Conservation (phyloP, 2,329 filamentous ascomycete species). For the Pseudogymnoascus sp. region DNA sequence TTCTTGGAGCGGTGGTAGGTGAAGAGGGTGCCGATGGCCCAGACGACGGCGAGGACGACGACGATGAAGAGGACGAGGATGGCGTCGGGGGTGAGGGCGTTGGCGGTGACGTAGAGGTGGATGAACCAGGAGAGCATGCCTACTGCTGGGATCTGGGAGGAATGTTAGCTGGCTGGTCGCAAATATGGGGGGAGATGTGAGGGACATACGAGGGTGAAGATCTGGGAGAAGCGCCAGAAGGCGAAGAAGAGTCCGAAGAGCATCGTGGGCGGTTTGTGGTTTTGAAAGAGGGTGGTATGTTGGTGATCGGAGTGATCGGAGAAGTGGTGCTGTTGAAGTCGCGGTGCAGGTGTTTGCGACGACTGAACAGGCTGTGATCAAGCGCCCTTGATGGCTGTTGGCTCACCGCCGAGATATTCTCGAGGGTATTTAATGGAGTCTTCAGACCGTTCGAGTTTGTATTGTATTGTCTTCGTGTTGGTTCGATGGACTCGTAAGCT, state of each 20-base stretch:
- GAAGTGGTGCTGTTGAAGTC: neutral
- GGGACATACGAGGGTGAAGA: slow-evolving; percentile 52
- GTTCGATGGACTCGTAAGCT: neutral
- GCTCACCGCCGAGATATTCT: neutral
- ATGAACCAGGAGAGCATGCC: slow-evolving; percentile 63
- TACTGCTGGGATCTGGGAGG: slow-evolving; percentile 50
- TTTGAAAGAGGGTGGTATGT: neutral
- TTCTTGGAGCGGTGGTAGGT: slow-evolving; percentile 54
- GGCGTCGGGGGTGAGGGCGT: slow-evolving; percentile 52
- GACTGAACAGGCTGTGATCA: neutral
- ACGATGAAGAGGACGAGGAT: slow-evolving; percentile 63
- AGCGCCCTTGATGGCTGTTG: neutral
- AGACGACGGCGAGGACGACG: slow-evolving; percentile 53
- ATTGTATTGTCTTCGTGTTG: neutral
- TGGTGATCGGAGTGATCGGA: slow-evolving; percentile 2
- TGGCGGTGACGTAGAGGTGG: slow-evolving; percentile 47
- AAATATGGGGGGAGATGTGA: neutral
- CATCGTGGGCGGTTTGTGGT: slow-evolving; percentile 31
- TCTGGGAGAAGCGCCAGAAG: slow-evolving; percentile 54
- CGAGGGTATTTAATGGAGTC: neutral
- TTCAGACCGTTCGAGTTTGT: neutral
- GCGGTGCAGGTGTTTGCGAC: neutral
- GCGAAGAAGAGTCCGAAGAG: slow-evolving; percentile 56
- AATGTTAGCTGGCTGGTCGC: slow-evolving; percentile 13
- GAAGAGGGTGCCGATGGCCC: slow-evolving; percentile 59